These are phyloP conservation scores for Trichoderma sp. DNA, from an alignment of 2,329 filamentous ascomycete species.

Conservation along the genomic window DNA sequence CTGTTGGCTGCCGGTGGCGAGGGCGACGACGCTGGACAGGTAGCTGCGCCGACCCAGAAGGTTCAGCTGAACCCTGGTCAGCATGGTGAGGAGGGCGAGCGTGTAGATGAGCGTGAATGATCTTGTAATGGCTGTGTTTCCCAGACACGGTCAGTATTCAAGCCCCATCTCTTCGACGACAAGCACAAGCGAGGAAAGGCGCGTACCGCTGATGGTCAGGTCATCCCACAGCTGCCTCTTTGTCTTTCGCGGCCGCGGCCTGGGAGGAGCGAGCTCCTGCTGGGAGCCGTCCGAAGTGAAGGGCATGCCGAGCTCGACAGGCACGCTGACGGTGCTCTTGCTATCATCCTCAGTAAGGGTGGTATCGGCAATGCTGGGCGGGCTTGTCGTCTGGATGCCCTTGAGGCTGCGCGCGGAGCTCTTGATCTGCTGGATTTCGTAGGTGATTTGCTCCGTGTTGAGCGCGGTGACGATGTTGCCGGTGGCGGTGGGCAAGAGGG, in stretches of 20 bases:
- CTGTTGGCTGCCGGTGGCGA: constrained; percentile 74
- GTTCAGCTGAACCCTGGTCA: constrained; percentile 95
- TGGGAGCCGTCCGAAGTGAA: constrained; percentile 46
- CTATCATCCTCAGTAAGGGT: constrained; percentile 83
- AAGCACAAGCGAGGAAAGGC: neutral
- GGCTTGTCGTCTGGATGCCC: constrained; percentile 56
- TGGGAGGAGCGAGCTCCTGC: constrained; percentile 47
- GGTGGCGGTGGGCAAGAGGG: constrained; percentile 86
- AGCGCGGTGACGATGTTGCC: constrained; percentile 85
- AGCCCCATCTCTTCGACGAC: no score
- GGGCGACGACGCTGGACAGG: constrained; percentile 88
- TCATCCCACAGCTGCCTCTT: constrained; percentile 98
- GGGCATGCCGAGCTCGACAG: constrained; percentile 78
- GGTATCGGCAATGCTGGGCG: constrained; percentile 65
- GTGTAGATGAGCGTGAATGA: constrained; percentile 93
- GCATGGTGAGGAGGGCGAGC: constrained; percentile 81
- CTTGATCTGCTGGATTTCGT: constrained; percentile 93
- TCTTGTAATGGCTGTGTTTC: constrained; percentile 73
- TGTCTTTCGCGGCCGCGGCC: constrained; percentile 63
- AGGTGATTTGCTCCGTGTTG: constrained; percentile 88
- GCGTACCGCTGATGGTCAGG: constrained; percentile 88
- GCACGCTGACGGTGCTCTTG: constrained; percentile 72
- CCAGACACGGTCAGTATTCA: neutral
- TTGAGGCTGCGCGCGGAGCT: constrained; percentile 62
- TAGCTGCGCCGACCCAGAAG: constrained; percentile 94